phyloP scores from a whole-genome alignment of 2,329 filamentous ascomycete genomes.

The Colletotrichum endophyticum region DNA sequence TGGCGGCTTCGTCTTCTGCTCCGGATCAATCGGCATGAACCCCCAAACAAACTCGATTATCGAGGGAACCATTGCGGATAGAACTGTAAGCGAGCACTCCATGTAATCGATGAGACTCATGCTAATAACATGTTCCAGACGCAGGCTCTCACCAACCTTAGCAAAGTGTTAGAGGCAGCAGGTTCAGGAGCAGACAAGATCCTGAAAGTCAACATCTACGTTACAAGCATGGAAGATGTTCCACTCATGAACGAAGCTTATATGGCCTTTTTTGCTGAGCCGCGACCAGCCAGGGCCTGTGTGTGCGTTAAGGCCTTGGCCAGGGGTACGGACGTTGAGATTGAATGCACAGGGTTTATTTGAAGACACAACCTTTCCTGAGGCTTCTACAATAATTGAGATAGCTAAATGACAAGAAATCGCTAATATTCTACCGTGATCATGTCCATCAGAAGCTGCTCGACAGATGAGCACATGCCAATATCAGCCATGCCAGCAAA shows the following conservation, averaged over 20 bases:
- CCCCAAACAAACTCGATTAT: background rate
- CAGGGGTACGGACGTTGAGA: background rate
- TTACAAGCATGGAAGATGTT: background rate
- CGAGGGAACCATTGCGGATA: background rate
- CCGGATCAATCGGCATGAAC: background rate
- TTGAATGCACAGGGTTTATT: background rate
- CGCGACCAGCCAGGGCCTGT: background rate
- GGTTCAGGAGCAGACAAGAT: background rate
- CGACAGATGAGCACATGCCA: background rate
- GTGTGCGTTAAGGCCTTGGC: background rate
- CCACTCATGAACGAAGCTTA: background rate
- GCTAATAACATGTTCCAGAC: background rate
- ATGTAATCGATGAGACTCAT: background rate
- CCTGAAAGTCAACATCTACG: background rate
- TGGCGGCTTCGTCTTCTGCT: background rate
- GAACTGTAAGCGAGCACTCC: background rate
- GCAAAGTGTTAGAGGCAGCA: background rate
- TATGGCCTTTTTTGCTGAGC: background rate
- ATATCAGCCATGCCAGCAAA: background rate
- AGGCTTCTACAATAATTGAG: background rate
- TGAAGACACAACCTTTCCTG: background rate
- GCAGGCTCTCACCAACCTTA: background rate
- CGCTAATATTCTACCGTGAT: constrained; percentile 21
- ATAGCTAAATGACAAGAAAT: background rate
- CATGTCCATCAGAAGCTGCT: background rate